phyloP scores from a whole-genome alignment of 208 protist genomes.

The Trypanosoma boissoni region DNA sequence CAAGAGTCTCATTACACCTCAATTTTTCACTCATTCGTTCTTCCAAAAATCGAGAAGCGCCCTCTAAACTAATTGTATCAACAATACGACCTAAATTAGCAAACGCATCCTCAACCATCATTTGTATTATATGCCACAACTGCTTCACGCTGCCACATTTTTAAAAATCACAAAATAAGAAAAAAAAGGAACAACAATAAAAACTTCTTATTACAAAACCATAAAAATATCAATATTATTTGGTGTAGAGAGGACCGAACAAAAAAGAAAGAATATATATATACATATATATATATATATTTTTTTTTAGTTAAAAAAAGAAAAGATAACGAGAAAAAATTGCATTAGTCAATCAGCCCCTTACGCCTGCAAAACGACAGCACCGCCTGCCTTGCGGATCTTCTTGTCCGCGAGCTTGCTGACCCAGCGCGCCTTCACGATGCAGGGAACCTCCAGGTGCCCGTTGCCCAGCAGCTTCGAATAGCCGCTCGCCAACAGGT shows the following conservation, averaged over 20 bases:
- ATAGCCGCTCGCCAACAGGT: conserved; percentile 96
- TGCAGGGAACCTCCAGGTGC: conserved; percentile 97
- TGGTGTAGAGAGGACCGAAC: not conserved
- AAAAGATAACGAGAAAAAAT: conserved; percentile 13
- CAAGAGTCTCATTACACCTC: conserved; percentile 26
- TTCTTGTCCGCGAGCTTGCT: conserved; percentile 98
- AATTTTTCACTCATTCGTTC: conserved; percentile 1
- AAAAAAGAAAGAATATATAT: not conserved
- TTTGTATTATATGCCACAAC: conserved; percentile 8
- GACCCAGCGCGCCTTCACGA: conserved; percentile 99
- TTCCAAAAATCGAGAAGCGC: conserved; percentile 12
- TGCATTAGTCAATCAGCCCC: not conserved
- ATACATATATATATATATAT: not conserved
- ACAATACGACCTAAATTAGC: conserved; percentile 27
- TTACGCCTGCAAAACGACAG: conserved; percentile 97
- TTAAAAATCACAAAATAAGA: not conserved
- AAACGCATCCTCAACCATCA: conserved; percentile 31
- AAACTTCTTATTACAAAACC: conserved; percentile 26
- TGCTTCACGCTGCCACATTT: not conserved
- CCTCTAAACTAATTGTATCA: conserved; percentile 17
- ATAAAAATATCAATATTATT: conserved; percentile 6
- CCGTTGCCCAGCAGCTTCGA: conserved; percentile 99
- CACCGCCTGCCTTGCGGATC: conserved; percentile 99
- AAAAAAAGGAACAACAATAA: conserved; percentile 27
- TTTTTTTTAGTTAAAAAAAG: not conserved